These are phyloP conservation scores for Escovopsis sp. DNA, from an alignment of 2,329 filamentous ascomycete genomes.

Conservation along the genomic window DNA sequence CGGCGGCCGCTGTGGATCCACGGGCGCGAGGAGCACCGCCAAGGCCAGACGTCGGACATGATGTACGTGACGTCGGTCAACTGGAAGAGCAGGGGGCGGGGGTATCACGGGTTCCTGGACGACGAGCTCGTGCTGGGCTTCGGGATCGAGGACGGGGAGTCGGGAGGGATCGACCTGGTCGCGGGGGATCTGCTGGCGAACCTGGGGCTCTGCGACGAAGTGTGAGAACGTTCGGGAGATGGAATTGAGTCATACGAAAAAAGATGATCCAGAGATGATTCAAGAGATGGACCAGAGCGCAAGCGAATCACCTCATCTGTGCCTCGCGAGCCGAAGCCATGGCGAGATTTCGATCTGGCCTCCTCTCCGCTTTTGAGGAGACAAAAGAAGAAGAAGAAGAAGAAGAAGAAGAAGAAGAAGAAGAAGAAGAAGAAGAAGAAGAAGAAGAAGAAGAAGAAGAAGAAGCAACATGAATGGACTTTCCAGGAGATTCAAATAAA, in stretches of 20 bases:
- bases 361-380: too few species aligned
- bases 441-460: too few species aligned
- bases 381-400: too few species aligned
- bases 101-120: constrained; percentile 41
- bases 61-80: constrained; percentile 42
- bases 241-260: too few species aligned
- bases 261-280: background rate
- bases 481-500: too few species aligned
- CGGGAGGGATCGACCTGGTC: constrained; percentile 35
- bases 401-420: too few species aligned
- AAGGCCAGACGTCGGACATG: constrained; percentile 32
- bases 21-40: constrained; percentile 25
- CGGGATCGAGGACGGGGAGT: constrained; percentile 37
- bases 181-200: constrained; percentile 33
- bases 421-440: too few species aligned
- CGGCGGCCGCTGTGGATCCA: constrained; percentile 39
- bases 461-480: too few species aligned
- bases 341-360: too few species aligned
- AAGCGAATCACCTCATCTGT: too few species aligned
- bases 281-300: background rate
- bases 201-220: constrained; percentile 13
- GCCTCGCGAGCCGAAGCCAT: too few species aligned
- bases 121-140: constrained; percentile 41
- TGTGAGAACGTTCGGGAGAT: too few species aligned
- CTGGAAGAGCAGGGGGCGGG: constrained; percentile 33